Evolutionary conservation across 257 asterid genomes (phyloP), one percentile per base, ranked within the genome.

Genomic region (Solanum medicagineum): DNA sequence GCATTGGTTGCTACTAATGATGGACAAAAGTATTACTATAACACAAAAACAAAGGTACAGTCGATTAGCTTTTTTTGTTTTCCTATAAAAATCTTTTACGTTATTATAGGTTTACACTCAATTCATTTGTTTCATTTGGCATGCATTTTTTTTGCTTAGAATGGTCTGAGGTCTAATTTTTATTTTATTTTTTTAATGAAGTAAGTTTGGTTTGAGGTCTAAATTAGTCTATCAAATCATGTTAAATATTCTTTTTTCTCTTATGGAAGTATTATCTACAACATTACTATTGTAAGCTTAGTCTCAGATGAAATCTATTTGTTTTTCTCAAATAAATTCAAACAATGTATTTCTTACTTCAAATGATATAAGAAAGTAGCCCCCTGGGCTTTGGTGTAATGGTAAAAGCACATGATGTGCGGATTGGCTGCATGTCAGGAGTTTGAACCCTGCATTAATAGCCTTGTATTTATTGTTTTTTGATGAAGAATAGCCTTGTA

Each of bases 11-110:
- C 93, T 87, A 95, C 98, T 75, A 93, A 95, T 89, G 97, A 97
- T 90, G 97, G 97, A 87, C 93, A 95, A 89, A 93, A 66, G 70
- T 97, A 95, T 89, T 97, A 95, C 91, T 92, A 95, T 91, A 94
- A 95, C 87, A 84, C 91, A 55, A 89, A 84, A 77, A 94, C 98
- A 84, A 93, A 95, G 99, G 99, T 94, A 80, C 51, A 84, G 32
- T 83, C 54, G 47, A 55, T 69, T 19, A 83, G 83, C 85, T 32
- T 62, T 54, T 19, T 1, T 55, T 40, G 53, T 66, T 86, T 83
- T 77, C 81, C 32, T 65, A 17, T 40, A 22, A 49, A 49, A 44
- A n/a, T 15, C 57, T 45, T n/a, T n/a, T 45, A 36, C 45, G n/a
- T 45, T 45, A 73, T 73, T n/a, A n/a, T 26, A 79, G 83, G 29